Percentiles rank a stretch among this genome's conserved stretches.
phyloP scores from a whole-genome alignment of 306 rosid genomes.

The Urtica urens region DNA sequence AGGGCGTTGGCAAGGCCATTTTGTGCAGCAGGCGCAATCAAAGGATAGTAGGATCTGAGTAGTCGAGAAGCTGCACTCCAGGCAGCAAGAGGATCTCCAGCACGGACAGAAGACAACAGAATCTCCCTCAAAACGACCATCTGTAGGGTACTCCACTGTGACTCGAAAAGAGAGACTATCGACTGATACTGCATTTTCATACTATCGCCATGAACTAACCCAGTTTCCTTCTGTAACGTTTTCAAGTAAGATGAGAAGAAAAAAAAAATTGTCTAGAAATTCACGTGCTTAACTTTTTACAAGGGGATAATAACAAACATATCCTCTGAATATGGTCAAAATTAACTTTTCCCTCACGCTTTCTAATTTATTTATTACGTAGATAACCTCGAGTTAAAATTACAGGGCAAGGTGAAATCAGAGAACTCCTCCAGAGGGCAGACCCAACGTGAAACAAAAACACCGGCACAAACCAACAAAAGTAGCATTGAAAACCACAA shows the following conservation, averaged over 20 bases:
- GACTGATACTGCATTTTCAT: conserved; percentile 75
- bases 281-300: too few species aligned
- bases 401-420: too few species aligned
- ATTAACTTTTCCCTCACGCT: too few species aligned
- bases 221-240: conserved; percentile 53
- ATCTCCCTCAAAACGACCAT: conserved; percentile 96
- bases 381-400: too few species aligned
- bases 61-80: conserved; percentile 98
- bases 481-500: too few species aligned
- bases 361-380: too few species aligned
- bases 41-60: conserved; percentile 88
- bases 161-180: conserved; percentile 74
- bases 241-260: conserved; percentile 12
- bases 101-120: conserved; percentile 82
- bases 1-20: conserved; percentile 91
- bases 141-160: conserved; percentile 96
- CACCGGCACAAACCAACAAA: too few species aligned
- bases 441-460: too few species aligned
- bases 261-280: too few species aligned
- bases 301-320: too few species aligned
- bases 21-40: conserved; percentile 89
- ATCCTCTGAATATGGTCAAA: too few species aligned
- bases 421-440: too few species aligned
- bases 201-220: conserved; percentile 45
- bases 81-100: conserved; percentile 99